Evolutionary conservation across 257 asterid genomes (phyloP), one percentile per base, ranked within the genome.

Genomic region (Mitragyna speciosa): DNA sequence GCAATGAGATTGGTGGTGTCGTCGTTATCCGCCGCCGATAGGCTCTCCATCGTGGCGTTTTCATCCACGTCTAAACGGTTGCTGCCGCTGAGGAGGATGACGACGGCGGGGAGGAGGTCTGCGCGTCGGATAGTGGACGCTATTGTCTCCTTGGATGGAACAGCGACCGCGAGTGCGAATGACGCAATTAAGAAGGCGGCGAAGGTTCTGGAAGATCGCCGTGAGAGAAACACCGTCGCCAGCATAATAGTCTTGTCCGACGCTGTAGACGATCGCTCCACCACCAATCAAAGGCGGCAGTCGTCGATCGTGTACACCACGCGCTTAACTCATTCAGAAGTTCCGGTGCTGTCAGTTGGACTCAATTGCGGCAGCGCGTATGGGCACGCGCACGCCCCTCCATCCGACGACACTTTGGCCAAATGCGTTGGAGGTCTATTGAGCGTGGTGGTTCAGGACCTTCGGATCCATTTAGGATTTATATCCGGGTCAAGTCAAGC

Each of bases 101-200:
- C 95, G 75, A 76, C 91, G 45, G 79, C 89, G 3, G 99, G 99
- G 0, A 59, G 89, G 78, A 90, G 97, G 78, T 87, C 92, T 7
- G 97, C 98, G 26, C 93, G 97, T 10, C 84, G 96, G 77, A 92
- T 96, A n/a, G 90, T 96, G 20, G 98, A 96, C 68, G 97, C 97
- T 0, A 80, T 91, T 8, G 90, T 89, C 1, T 77, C 94, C 0
- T 19, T 96, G 7, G 98, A 91, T 69, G 91, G 94, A 81, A 87
- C 87, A 36, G 88, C 88, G 61, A 33, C 89, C 15, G 66, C 89
- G 20, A 89, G 90, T 82, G 85, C 95, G 12, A 86, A 83, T 58
- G 98, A 94, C 77, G 91, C 99, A 1, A 78, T 96, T 0, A 96
- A 92, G 76, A 96, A 96, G 80, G 99, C 98, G 1, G 97, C 91